These are phyloP conservation scores for Glycyrrhiza uralensis DNA, from an alignment of 306 rosid species.

Conservation along the genomic window DNA sequence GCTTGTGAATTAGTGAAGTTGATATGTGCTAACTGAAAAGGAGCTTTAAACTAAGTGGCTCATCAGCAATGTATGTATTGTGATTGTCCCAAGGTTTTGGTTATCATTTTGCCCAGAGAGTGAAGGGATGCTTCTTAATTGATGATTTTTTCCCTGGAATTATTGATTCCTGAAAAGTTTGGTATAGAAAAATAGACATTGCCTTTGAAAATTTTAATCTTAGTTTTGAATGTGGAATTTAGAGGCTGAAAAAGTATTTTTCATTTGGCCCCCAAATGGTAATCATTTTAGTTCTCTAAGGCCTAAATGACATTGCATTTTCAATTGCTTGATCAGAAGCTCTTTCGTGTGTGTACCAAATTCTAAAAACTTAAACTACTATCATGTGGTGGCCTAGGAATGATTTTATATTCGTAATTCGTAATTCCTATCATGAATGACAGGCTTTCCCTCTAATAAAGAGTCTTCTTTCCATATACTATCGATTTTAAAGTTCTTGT, in stretches of 20 bases:
- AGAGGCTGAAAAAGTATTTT: not conserved
- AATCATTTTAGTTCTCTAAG: not conserved
- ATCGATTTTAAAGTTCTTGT: conserved; percentile 64
- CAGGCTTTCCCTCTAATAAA: not conserved
- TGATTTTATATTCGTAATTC: conserved; percentile 3
- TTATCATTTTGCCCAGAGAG: not conserved
- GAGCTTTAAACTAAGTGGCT: no score
- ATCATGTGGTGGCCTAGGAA: not conserved
- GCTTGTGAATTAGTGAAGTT: no score
- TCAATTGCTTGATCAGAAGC: conserved; percentile 8
- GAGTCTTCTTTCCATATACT: conserved; percentile 14
- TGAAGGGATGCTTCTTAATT: conserved; percentile 9
- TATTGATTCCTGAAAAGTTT: not conserved
- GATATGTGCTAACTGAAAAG: no score
- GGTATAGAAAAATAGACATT: not conserved
- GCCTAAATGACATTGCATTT: not conserved
- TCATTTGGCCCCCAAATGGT: not conserved
- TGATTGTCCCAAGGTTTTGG: not conserved
- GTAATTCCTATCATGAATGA: conserved; percentile 5
- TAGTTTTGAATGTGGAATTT: not conserved
- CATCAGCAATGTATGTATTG: not conserved
- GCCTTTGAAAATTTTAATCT: not conserved
- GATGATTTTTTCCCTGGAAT: not conserved
- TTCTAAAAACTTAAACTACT: not conserved
- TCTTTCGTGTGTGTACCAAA: not conserved